These are phyloP conservation scores for Termitomyces sp. DNA, from an alignment of 768 basidiomycete genomes.

Conservation along the genomic window DNA sequence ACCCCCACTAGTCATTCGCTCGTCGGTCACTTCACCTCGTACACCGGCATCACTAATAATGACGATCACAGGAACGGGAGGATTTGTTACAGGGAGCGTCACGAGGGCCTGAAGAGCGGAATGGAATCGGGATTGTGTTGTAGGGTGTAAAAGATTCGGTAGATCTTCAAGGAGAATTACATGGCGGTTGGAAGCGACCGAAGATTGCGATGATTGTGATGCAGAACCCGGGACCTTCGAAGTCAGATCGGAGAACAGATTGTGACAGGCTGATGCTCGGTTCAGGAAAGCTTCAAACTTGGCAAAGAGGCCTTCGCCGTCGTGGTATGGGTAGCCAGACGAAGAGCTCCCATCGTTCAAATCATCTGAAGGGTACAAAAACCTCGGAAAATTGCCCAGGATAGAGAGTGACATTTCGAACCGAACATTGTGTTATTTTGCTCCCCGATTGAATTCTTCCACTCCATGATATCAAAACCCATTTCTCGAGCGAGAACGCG, in stretches of 20 bases:
- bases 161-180: conserved; percentile 85
- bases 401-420: conserved; percentile 4
- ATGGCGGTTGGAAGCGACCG: conserved; percentile 31
- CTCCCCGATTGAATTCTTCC: conserved; percentile 68
- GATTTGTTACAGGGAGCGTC: conserved; percentile 23
- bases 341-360: background rate
- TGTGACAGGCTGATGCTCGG: conserved; percentile 57
- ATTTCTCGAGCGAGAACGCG: conserved; percentile 71
- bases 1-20: conserved; percentile 33
- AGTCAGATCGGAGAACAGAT: conserved; percentile 34
- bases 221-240: conserved; percentile 4
- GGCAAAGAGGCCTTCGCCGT: conserved; percentile 46
- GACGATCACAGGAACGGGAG: conserved; percentile 66
- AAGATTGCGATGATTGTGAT: conserved; percentile 9
- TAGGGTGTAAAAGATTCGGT: conserved; percentile 79
- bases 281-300: conserved; percentile 76
- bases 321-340: conserved; percentile 15
- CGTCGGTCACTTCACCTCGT: conserved; percentile 61
- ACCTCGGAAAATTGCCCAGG: background rate
- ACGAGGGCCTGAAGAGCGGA: conserved; percentile 57
- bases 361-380: conserved; percentile 1
- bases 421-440: conserved; percentile 20
- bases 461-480: conserved; percentile 79
- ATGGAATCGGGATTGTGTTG: conserved; percentile 71
- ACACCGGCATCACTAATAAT: conserved; percentile 80